Evolutionary conservation across 495 filamentous ascomycete species (phyloP), one percentile per base, ranked within the genome.

Genomic region (Xylaria flabelliformis): DNA sequence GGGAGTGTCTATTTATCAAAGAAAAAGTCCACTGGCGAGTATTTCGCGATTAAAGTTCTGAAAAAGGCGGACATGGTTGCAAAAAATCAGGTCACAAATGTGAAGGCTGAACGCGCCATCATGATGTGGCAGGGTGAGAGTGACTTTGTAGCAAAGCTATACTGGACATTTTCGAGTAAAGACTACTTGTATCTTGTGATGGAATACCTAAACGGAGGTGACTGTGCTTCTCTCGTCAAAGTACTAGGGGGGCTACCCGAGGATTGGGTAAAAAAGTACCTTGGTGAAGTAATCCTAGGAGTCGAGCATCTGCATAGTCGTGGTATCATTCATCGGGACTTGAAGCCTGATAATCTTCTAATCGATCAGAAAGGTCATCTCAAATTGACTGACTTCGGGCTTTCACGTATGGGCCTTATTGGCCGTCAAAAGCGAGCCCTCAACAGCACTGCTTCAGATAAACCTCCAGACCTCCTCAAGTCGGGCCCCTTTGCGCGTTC

Each of bases 91-190:
- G 94, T 98, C 76, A 97, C 95, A 61, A 99, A 99, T 78, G 96
- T 99, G 73, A 97, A 98, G 82, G 96, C 97, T 13, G 96, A 99
- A 81, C 88, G 96, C 73, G 97, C 97, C n/a, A 99, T 99, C 76
- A 98, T 99, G 96, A 99, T 99, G 97, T 97, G 96, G 90, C 97
- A 99, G 83, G 97, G 97, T 34, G 96, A 98, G 78, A 99, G 96
- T 81, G 96, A 99, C 74, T 99, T 98, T 81, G 96, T 99, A 63
- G 96, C 96, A 19, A 99, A 99, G 81, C 86, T 99, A 7, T 98
- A 98, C 83, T 99, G 96, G 96, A 98, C 96, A 0, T 99, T 99
- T 77, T 95, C 96, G 36, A 99, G 97, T 86, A 99, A 99, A 79
- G 96, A 99, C 78, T 99, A 97, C 79, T 91, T 99, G 39, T 99